Evolutionary conservation across 1,284 basidiomycete genomes (phyloP).

Genomic region (Marasmius fiardii): DNA sequence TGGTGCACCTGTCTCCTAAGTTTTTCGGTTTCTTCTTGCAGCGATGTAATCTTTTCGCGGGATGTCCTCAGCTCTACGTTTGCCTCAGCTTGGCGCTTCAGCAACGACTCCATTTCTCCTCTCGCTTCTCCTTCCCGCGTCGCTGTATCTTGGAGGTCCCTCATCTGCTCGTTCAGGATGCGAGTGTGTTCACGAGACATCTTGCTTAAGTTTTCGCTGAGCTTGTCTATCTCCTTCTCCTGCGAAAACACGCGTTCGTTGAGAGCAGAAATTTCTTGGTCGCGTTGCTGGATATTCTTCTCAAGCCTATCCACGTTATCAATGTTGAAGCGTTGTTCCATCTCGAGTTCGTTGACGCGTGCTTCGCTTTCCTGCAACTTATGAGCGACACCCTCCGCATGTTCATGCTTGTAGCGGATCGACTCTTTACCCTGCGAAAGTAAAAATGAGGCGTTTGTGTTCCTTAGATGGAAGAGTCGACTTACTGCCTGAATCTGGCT

Average conservation of each 20-base stretch:
- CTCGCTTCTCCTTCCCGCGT: slow-evolving; percentile 44
- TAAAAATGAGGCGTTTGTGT: slow-evolving; percentile 5
- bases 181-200: slow-evolving; percentile 54
- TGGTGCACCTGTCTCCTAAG: slow-evolving; percentile 65
- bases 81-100: slow-evolving; percentile 49
- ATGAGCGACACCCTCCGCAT: slow-evolving; percentile 41
- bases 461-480: neutral
- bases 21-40: slow-evolving; percentile 62
- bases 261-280: slow-evolving; percentile 43
- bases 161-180: slow-evolving; percentile 46
- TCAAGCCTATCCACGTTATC: slow-evolving; percentile 55
- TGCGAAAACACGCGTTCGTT: slow-evolving; percentile 35
- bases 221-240: slow-evolving; percentile 45
- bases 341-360: slow-evolving; percentile 48
- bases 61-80: slow-evolving; percentile 45
- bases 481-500: slow-evolving; percentile 52
- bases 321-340: slow-evolving; percentile 51
- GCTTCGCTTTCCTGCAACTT: slow-evolving; percentile 56
- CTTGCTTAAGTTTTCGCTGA: slow-evolving; percentile 50
- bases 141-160: slow-evolving; percentile 45
- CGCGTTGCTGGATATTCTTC: slow-evolving; percentile 49
- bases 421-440: slow-evolving; percentile 46
- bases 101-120: slow-evolving; percentile 42
- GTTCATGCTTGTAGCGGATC: slow-evolving; percentile 44
- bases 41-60: slow-evolving; percentile 43